Evolutionary conservation across 1,284 basidiomycete genomes (phyloP), one percentile per base, ranked within the genome.

Genomic region (Agaricales sp.): DNA sequence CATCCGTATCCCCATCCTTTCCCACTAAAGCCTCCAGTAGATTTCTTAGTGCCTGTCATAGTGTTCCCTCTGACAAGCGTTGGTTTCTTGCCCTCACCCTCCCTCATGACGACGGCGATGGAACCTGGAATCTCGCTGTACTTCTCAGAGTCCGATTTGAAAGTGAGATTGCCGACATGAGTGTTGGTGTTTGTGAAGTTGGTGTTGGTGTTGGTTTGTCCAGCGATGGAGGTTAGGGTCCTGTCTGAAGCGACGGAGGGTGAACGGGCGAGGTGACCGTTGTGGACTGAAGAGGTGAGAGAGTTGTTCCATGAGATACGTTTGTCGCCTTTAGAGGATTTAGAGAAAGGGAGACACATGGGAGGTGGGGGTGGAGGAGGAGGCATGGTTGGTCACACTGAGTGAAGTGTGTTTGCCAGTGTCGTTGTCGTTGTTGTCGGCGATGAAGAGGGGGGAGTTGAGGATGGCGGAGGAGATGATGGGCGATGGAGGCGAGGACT

Each of bases 1-100:
- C 81, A 83, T 24, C 82, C 82, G 61, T 83, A 86, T 8, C 78
- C 79, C 65, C 77, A 81, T 35, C 30, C 30, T 35, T n/a, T 8
- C 30, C 30, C 30, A n/a, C 30, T 35, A 8, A 8, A 8, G 11
- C 30, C 30, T 11, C 30, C 30, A 14, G 45, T 47, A 44, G 26
- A 24, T 50, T 50, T 30, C 50, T 50, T 37, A 35, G 22, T 24
- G 23, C 24, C 19, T 39, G 37, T 37, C 25, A 73, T 78, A 3
- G 82, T 78, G 56, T 81, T 79, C 3, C 66, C 63, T 47, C 78
- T 69, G 1, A 62, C 61, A 24, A 80, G 63, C 55, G 64, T 69
- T 12, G 67, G 61, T 45, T 67, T 67, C 21, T 63, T 64, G 47
- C 66, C 65, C 47, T 60, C 55, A 51, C 67, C 62, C n/a, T 61